phyloP scores from a whole-genome alignment of 805 yeast species.

The Wickerhamiella alocasiicola region DNA sequence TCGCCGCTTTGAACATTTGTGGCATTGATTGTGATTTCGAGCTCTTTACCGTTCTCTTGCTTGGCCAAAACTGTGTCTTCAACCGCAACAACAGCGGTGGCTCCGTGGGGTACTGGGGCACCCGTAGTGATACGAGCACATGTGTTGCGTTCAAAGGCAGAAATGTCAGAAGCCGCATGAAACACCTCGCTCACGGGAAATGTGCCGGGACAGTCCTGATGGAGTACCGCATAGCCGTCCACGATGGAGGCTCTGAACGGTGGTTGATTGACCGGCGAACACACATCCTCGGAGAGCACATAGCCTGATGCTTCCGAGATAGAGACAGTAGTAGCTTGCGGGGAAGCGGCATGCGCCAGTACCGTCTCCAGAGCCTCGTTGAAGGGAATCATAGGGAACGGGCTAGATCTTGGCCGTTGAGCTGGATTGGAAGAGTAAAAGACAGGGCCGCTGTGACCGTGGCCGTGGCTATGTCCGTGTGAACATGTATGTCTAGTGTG shows the following conservation, averaged over 20 bases:
- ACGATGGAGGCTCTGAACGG: constrained; percentile 43
- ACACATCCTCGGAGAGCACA: constrained; percentile 34
- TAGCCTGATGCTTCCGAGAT: constrained; percentile 29
- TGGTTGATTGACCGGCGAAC: constrained; percentile 33
- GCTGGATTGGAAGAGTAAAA: constrained; percentile 37
- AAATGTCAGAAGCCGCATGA: constrained; percentile 24
- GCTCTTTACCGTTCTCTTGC: constrained; percentile 34
- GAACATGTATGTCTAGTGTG: no score
- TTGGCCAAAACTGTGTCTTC: constrained; percentile 36
- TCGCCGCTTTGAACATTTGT: constrained; percentile 31
- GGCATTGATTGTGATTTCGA: constrained; percentile 32
- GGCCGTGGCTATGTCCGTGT: constrained; percentile 16
- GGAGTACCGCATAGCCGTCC: constrained; percentile 42
- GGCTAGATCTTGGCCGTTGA: constrained; percentile 36
- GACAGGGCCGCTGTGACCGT: constrained; percentile 24
- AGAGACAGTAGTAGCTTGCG: constrained; percentile 22
- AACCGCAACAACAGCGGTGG: constrained; percentile 42
- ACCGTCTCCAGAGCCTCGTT: constrained; percentile 31
- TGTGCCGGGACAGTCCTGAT: constrained; percentile 35
- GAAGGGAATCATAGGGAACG: constrained; percentile 37
- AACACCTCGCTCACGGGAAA: constrained; percentile 25
- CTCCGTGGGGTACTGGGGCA: constrained; percentile 44
- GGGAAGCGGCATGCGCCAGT: constrained; percentile 26
- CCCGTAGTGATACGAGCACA: constrained; percentile 43
- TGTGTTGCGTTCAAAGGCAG: constrained; percentile 25